Conservation (phyloP, 257 asterid species). For the Solanum verrucosum region DNA sequence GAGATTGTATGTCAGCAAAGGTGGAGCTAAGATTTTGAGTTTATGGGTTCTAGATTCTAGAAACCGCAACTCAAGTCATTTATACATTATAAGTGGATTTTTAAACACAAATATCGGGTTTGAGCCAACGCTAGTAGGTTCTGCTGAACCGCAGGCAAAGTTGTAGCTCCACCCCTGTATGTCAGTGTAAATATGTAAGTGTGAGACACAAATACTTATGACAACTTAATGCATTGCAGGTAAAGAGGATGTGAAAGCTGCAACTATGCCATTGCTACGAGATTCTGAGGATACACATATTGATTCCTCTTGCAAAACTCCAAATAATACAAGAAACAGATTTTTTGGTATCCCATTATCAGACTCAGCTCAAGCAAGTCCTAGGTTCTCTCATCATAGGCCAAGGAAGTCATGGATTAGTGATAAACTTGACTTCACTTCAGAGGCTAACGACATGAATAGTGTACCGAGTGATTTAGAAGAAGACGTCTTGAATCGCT, state of each 20-base stretch:
- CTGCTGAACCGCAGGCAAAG: not conserved
- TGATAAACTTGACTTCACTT: slow-evolving; percentile 7
- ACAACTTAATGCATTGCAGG: slow-evolving; percentile 16
- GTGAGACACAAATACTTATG: not conserved
- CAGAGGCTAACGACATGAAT: slow-evolving; percentile 29
- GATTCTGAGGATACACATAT: slow-evolving; percentile 29
- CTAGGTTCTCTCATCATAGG: slow-evolving; percentile 38
- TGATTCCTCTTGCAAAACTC: slow-evolving; percentile 46
- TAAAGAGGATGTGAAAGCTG: slow-evolving; percentile 34
- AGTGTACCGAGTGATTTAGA: slow-evolving; percentile 23
- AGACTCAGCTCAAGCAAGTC: slow-evolving; percentile 78
- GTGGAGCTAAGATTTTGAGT: not conserved
- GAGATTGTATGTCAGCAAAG: not conserved
- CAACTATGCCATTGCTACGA: slow-evolving; percentile 24
- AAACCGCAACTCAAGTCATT: not conserved
- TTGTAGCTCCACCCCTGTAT: not conserved
- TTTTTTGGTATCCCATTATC: slow-evolving; percentile 52
- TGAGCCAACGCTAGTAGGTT: not conserved
- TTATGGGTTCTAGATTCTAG: not conserved
- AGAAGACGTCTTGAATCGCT: slow-evolving; percentile 18
- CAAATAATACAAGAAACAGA: slow-evolving; percentile 30
- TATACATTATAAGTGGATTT: not conserved
- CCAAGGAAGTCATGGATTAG: slow-evolving; percentile 3
- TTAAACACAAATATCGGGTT: not conserved
- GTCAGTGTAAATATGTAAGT: not conserved